A percentile compares a stretch with the other conserved stretches of the same genome.
Evolutionary conservation across 2,329 filamentous ascomycete species (phyloP).

Genomic region (Pyricularia sp.): DNA sequence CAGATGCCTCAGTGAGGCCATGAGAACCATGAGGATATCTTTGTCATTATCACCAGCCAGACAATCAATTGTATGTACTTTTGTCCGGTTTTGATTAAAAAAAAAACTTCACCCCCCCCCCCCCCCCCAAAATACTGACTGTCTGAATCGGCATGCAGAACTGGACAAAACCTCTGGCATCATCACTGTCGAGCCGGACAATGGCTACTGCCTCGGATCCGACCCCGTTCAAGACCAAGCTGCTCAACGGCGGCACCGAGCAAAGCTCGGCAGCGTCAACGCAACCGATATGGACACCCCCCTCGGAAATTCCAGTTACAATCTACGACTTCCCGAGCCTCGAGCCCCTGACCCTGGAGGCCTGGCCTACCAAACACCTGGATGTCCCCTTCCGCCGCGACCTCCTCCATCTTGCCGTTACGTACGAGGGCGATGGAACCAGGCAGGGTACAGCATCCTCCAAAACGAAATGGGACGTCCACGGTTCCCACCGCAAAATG

Average conservation of each 20-base stretch:
- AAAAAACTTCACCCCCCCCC: too few relatives aligned
- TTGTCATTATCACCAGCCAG: conserved; percentile 16
- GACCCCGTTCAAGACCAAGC: conserved; percentile 79
- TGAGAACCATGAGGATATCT: conserved; percentile 38
- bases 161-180: conserved; percentile 2
- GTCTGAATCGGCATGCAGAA: background rate
- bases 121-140: background rate
- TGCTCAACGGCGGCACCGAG: conserved; percentile 62
- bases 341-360: conserved; percentile 69
- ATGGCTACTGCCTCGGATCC: conserved; percentile 27
- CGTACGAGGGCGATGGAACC: conserved; percentile 85
- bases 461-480: conserved; percentile 76
- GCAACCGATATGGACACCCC: conserved; percentile 5
- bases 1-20: conserved; percentile 42
- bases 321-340: conserved; percentile 85
- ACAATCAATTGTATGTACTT: background rate
- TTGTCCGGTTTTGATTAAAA: background rate
- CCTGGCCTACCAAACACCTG: conserved; percentile 76
- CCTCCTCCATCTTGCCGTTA: conserved; percentile 81
- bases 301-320: conserved; percentile 64
- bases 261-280: conserved; percentile 19
- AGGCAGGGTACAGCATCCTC: conserved; percentile 78
- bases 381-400: conserved; percentile 81
- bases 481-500: conserved; percentile 75
- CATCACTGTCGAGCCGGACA: conserved; percentile 4